Percentiles rank a stretch among this genome's conserved stretches.
phyloP scores from a whole-genome alignment of 306 rosid genomes.

The Vicia villosa region DNA sequence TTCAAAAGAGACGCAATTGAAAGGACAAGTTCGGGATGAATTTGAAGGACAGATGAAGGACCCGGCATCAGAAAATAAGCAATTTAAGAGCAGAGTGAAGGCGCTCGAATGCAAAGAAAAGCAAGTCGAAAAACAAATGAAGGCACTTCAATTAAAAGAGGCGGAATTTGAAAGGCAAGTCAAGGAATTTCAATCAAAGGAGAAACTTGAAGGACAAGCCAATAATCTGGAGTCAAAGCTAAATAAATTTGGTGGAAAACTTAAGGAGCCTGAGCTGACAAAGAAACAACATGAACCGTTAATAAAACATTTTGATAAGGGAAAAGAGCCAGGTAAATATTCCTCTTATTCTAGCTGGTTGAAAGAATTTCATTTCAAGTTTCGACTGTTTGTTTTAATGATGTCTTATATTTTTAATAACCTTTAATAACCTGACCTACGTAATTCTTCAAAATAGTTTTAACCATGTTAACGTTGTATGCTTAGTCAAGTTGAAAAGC shows the following conservation, averaged over 20 bases:
- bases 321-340: constrained; percentile 46
- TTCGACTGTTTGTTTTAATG: background rate
- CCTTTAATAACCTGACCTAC: background rate
- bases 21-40: background rate
- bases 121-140: background rate
- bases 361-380: constrained; percentile 1
- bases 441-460: no score
- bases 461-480: background rate
- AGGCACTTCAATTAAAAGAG: background rate
- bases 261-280: constrained; percentile 38
- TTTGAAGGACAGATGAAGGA: background rate
- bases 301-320: constrained; percentile 14
- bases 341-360: constrained; percentile 24
- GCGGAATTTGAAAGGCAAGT: constrained; percentile 25
- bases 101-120: background rate
- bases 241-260: constrained; percentile 33
- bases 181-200: constrained; percentile 19
- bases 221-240: constrained; percentile 36
- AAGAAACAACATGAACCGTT: constrained; percentile 31
- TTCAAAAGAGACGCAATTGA: background rate
- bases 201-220: constrained; percentile 17
- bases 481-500: background rate
- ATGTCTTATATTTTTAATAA: background rate
- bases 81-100: background rate
- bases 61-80: background rate